Evolutionary conservation across 1,284 basidiomycete species (phyloP).

Genomic region (Ceratobasidium sp.): DNA sequence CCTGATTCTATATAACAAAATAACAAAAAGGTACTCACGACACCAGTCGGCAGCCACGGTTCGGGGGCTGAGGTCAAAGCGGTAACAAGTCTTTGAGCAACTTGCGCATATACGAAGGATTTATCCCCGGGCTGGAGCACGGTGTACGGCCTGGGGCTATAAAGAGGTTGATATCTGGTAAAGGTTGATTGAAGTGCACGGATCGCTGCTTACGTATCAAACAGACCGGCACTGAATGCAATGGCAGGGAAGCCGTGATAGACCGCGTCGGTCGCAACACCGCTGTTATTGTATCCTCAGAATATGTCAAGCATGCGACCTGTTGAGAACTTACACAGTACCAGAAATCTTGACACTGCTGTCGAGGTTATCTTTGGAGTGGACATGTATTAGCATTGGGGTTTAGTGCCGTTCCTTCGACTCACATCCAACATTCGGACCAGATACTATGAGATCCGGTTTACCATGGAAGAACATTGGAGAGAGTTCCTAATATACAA

Average conservation of each 20-base stretch:
- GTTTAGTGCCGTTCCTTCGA: slow-evolving; percentile 18
- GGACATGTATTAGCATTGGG: background rate
- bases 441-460: slow-evolving; percentile 66
- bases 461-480: slow-evolving; percentile 61
- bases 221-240: slow-evolving; percentile 64
- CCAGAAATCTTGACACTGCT: slow-evolving; percentile 59
- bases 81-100: slow-evolving; percentile 60
- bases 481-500: slow-evolving; percentile 65
- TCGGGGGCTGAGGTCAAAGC: slow-evolving; percentile 57
- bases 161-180: slow-evolving; percentile 52
- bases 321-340: slow-evolving; percentile 61
- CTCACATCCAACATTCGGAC: slow-evolving; percentile 67
- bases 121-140: slow-evolving; percentile 59
- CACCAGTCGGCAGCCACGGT: slow-evolving; percentile 61
- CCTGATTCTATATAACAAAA: background rate
- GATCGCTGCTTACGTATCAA: slow-evolving; percentile 8
- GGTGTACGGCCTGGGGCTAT: slow-evolving; percentile 60
- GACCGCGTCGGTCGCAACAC: slow-evolving; percentile 64
- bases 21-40: slow-evolving; percentile 50
- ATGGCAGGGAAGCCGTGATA: slow-evolving; percentile 64
- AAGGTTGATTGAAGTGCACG: background rate
- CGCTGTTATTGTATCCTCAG: slow-evolving; percentile 52
- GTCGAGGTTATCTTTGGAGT: slow-evolving; percentile 56
- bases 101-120: slow-evolving; percentile 54
- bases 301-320: background rate